phyloP scores from a whole-genome alignment of 2,329 filamentous ascomycete species.

The Scleromitrula shiraiana region DNA sequence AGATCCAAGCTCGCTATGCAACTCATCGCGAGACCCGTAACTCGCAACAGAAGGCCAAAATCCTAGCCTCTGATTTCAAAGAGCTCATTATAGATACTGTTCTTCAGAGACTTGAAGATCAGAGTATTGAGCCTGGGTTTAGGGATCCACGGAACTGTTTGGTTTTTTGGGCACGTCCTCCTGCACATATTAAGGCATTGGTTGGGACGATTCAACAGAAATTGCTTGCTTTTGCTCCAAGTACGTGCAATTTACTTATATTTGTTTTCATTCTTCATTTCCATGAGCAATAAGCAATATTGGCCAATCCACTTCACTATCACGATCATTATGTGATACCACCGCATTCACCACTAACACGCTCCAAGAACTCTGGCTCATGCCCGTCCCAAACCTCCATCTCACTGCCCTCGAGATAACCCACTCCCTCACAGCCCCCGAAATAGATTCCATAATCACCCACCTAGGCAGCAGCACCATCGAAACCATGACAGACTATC shows the following conservation, averaged over 20 bases:
- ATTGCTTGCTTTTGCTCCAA: slow-evolving; percentile 56
- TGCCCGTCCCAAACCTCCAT: slow-evolving; percentile 72
- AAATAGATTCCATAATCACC: slow-evolving; percentile 57
- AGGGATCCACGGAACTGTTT: slow-evolving; percentile 72
- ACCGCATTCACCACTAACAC: slow-evolving; percentile 12
- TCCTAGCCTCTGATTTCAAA: slow-evolving; percentile 59
- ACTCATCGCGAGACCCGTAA: slow-evolving; percentile 70
- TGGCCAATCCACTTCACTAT: neutral
- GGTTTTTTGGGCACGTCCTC: slow-evolving; percentile 82
- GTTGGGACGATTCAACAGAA: slow-evolving; percentile 61
- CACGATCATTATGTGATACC: too few relatives aligned
- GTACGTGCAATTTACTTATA: too few relatives aligned
- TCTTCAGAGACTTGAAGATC: slow-evolving; percentile 60
- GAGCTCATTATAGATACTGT: slow-evolving; percentile 71
- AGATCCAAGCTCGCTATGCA: slow-evolving; percentile 45
- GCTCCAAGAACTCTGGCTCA: slow-evolving; percentile 67
- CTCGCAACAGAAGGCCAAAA: slow-evolving; percentile 63
- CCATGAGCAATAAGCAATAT: too few relatives aligned
- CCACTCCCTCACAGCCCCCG: slow-evolving; percentile 64
- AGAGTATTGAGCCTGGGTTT: slow-evolving; percentile 58
- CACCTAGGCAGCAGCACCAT: slow-evolving; percentile 46
- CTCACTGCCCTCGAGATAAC: slow-evolving; percentile 78
- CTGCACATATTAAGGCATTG: slow-evolving; percentile 59
- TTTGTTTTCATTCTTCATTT: slow-evolving; percentile 30
- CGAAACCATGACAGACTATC: slow-evolving; percentile 55